Conservation (phyloP, 768 basidiomycete genomes). For the Lactarius deliciosus region DNA sequence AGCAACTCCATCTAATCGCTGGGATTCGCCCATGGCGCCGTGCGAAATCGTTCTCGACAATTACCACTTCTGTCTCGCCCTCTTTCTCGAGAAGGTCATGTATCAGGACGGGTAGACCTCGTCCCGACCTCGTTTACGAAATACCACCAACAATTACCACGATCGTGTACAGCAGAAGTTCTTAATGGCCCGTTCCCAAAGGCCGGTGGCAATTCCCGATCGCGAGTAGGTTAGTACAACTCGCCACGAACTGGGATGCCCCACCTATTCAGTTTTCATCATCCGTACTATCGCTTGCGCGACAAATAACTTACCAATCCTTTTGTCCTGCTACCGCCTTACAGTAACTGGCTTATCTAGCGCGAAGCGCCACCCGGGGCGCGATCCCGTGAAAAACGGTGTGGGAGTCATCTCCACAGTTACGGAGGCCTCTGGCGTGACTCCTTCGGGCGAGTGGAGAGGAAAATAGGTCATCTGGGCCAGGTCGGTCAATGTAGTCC, state of each 20-base stretch:
- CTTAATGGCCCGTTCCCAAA: constrained; percentile 33
- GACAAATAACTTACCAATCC: constrained; percentile 19
- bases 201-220: constrained; percentile 29
- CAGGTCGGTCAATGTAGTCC: constrained; percentile 4
- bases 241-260: not conserved
- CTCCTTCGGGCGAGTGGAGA: not conserved
- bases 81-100: constrained; percentile 30
- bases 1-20: constrained; percentile 8
- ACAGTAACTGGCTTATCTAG: constrained; percentile 14
- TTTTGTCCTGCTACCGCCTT: not conserved
- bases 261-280: not conserved
- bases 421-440: constrained; percentile 12
- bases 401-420: constrained; percentile 14
- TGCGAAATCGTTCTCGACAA: constrained; percentile 11
- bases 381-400: constrained; percentile 12
- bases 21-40: not conserved
- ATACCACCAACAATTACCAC: constrained; percentile 36
- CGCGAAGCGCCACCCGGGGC: constrained; percentile 9
- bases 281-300: constrained; percentile 21
- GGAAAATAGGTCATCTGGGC: constrained; percentile 21
- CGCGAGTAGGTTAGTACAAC: constrained; percentile 34
- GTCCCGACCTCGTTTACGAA: constrained; percentile 26
- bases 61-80: constrained; percentile 35
- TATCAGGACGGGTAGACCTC: constrained; percentile 27
- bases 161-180: constrained; percentile 33